A percentile compares a stretch with the other conserved stretches of the same genome.
Evolutionary conservation across 129 eudicot genomes (phyloP).

Genomic region (Tagetes patula): DNA sequence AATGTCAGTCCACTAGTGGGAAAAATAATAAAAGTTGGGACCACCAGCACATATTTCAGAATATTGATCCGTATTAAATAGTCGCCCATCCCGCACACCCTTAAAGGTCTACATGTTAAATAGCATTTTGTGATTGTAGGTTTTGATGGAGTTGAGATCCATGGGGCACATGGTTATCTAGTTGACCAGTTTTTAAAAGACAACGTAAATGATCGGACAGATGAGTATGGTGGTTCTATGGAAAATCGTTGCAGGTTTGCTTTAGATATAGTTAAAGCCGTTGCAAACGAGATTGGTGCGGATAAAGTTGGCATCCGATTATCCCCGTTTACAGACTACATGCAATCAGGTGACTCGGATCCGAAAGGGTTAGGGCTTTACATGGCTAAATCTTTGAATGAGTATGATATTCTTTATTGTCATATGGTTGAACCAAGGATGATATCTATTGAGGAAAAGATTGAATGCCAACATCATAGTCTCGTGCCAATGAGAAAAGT

Average conservation of each 20-base stretch:
- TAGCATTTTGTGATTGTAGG: slow-evolving; percentile 8
- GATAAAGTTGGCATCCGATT: slow-evolving; percentile 39
- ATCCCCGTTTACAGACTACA: slow-evolving; percentile 37
- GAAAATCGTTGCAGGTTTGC: slow-evolving; percentile 25
- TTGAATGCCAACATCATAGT: slow-evolving; percentile 19
- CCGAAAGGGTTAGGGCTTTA: slow-evolving; percentile 41
- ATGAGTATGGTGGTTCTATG: slow-evolving; percentile 40
- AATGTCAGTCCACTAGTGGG: no score
- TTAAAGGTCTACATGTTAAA: no score
- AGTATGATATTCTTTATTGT: slow-evolving; percentile 23
- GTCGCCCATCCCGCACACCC: no score
- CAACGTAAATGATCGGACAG: slow-evolving; percentile 36
- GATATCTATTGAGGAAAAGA: slow-evolving; percentile 20
- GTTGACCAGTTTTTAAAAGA: slow-evolving; percentile 49
- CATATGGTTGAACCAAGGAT: slow-evolving; percentile 41
- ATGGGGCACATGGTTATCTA: slow-evolving; percentile 44
- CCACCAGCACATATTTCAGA: no score
- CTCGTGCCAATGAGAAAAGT: slow-evolving; percentile 32
- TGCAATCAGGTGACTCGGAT: slow-evolving; percentile 41
- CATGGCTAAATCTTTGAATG: slow-evolving; percentile 35
- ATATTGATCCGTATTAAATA: no score
- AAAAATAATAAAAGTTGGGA: no score
- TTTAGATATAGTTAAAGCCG: slow-evolving; percentile 23
- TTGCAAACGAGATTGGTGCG: slow-evolving; percentile 33
- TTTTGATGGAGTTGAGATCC: slow-evolving; percentile 47